Base-by-base conservation (phyloP, 2,329 filamentous ascomycete genomes). In the Trichophaea hybrida region DNA sequence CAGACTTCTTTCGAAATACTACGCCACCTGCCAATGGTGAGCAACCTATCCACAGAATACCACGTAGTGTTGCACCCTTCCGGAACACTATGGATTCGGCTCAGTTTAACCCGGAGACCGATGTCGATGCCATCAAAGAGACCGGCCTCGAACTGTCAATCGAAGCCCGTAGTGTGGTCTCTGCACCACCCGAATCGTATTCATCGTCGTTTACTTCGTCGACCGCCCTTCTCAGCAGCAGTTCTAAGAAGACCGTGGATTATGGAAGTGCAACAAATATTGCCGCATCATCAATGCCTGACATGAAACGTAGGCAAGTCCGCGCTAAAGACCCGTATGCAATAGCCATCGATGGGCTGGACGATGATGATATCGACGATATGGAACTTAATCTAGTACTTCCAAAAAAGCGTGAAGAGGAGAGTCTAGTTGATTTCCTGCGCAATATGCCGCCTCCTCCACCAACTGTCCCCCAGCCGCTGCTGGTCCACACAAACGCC, bases 271-370 rank as follows among this genome's bases (percentile, higher is more conserved):
- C 63, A 32, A 60, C 31, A 61, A 69, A 5, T 70, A 68, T 57
- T 66, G 61, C 49, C 64, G 68, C 10, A 55, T 59, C 54, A n/a
- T 61, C 65, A 7, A 58, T 60, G 44, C 63, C 76, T 71, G 78
- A 82, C 70, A 84, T 87, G 4, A 79, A 81, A 67, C 81, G 86
- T 57, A 94, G 86, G 69, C 86, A 84, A 49, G 80, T 84, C 50
- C 82, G 88, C 33, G 81, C 89, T 55, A 86, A 81, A 59, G 93
- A 98, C 68, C 93, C 91, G 0, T 97, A 97, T 66, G 88, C 89
- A n/a, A 88, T 97, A 64, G 90, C 96, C 69, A 76, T 82, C 34
- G 84, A 88, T 59, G 81, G 85, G 57, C 83, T 83, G 4, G 76
- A 83, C 6, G 78, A 73, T 49, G 72, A 73, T 37, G 72, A 72